These are phyloP conservation scores for Colletotrichum filicis DNA, from an alignment of 2,329 filamentous ascomycete species.

Conservation along the genomic window DNA sequence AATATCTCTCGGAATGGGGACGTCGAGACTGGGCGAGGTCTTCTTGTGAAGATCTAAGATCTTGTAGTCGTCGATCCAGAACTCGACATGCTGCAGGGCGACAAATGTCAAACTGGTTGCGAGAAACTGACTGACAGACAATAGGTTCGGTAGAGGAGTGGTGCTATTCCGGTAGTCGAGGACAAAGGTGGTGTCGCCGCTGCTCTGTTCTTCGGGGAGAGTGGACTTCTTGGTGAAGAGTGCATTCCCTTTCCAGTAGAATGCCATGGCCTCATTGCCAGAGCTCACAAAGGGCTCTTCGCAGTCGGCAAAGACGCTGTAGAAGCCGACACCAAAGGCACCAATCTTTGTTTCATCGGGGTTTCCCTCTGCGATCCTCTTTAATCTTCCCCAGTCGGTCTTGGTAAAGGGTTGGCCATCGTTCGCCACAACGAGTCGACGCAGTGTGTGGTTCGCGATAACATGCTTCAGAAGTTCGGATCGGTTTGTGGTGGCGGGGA, in stretches of 20 bases:
- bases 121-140: slow-evolving; percentile 90
- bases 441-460: slow-evolving; percentile 85
- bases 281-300: slow-evolving; percentile 98
- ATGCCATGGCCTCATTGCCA: slow-evolving; percentile 92
- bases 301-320: slow-evolving; percentile 97
- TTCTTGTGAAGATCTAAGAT: slow-evolving; percentile 86
- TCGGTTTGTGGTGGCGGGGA: slow-evolving; percentile 71
- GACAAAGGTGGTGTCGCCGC: slow-evolving; percentile 86
- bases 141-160: slow-evolving; percentile 85
- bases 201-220: slow-evolving; percentile 74
- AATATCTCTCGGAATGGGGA: slow-evolving; percentile 81
- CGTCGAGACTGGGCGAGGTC: slow-evolving; percentile 78
- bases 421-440: slow-evolving; percentile 90
- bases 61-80: slow-evolving; percentile 90
- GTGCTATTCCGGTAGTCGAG: slow-evolving; percentile 92
- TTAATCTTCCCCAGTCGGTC: slow-evolving; percentile 92
- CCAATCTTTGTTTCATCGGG: slow-evolving; percentile 99
- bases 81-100: slow-evolving; percentile 84
- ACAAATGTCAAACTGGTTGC: slow-evolving; percentile 97
- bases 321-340: slow-evolving; percentile 98
- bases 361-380: slow-evolving; percentile 98
- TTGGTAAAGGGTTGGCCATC: slow-evolving; percentile 88
- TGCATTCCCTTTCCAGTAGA: slow-evolving; percentile 99
- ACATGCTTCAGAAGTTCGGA: slow-evolving; percentile 84
- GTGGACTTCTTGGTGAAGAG: slow-evolving; percentile 90